phyloP scores from a whole-genome alignment of 345 rosid species.

The Corchorus olitorius region DNA sequence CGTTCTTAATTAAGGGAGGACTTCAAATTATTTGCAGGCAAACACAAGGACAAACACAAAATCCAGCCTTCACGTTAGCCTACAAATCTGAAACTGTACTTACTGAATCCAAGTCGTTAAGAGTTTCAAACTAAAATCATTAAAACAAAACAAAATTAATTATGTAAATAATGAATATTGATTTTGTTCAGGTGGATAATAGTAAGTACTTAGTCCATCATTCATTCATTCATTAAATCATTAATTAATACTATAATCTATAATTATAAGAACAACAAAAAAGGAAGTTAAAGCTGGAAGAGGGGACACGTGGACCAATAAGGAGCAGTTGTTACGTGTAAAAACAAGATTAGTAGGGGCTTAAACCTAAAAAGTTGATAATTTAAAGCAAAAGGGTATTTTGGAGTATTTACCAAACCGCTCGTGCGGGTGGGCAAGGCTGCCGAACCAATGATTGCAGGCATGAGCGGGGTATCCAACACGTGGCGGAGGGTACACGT shows the following conservation, averaged over 20 bases:
- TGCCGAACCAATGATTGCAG: constrained; percentile 33
- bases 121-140: too few relatives aligned
- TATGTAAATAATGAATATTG: too few relatives aligned
- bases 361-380: too few relatives aligned
- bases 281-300: neutral
- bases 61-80: neutral
- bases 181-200: too few relatives aligned
- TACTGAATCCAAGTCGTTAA: neutral
- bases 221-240: neutral
- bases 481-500: constrained; percentile 20
- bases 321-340: neutral
- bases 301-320: neutral
- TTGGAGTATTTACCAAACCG: constrained; percentile 5
- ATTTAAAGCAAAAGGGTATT: too few relatives aligned
- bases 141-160: too few relatives aligned
- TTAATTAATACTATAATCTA: too few relatives aligned
- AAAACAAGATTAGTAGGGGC: neutral
- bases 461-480: constrained; percentile 10
- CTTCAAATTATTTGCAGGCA: neutral
- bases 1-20: neutral
- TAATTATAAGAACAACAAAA: too few relatives aligned
- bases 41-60: neutral
- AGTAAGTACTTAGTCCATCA: too few relatives aligned
- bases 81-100: neutral
- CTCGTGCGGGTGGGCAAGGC: constrained; percentile 39